Percentiles rank a stretch among this genome's conserved stretches.
Evolutionary conservation across 1,284 basidiomycete species (phyloP).

Genomic region (Sanghuangporus weigelae): DNA sequence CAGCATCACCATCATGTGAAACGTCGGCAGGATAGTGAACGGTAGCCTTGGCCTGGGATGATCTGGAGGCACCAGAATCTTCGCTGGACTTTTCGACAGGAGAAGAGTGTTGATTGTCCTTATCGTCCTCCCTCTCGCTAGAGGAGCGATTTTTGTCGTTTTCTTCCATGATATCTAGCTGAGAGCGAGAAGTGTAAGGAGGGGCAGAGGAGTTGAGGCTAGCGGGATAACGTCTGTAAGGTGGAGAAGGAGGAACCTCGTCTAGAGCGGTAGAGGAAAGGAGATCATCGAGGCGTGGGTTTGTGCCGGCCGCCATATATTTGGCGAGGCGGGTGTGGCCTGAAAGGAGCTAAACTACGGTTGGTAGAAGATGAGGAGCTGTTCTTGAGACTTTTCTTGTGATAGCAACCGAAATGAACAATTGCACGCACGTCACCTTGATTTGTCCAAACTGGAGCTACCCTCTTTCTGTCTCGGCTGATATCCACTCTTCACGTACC

Average conservation of each 20-base stretch:
- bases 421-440: background rate
- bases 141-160: background rate
- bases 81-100: background rate
- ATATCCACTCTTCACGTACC: background rate
- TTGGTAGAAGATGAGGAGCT: background rate
- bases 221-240: constrained; percentile 13
- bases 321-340: background rate
- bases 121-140: background rate
- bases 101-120: background rate
- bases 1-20: constrained; percentile 19
- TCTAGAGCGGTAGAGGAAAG: background rate
- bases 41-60: constrained; percentile 25
- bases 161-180: constrained; percentile 13
- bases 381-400: background rate
- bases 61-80: background rate
- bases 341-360: constrained; percentile 7
- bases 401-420: background rate
- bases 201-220: constrained; percentile 8
- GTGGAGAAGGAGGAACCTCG: constrained; percentile 10
- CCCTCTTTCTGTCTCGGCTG: constrained; percentile 7
- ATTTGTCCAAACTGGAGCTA: constrained; percentile 2
- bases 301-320: background rate
- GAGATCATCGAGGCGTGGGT: constrained; percentile 4
- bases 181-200: constrained; percentile 15
- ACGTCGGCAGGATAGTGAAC: constrained; percentile 54